These are phyloP conservation scores for Purpureocillium lavendulum DNA, from an alignment of 2,329 filamentous ascomycete genomes.

Conservation along the genomic window DNA sequence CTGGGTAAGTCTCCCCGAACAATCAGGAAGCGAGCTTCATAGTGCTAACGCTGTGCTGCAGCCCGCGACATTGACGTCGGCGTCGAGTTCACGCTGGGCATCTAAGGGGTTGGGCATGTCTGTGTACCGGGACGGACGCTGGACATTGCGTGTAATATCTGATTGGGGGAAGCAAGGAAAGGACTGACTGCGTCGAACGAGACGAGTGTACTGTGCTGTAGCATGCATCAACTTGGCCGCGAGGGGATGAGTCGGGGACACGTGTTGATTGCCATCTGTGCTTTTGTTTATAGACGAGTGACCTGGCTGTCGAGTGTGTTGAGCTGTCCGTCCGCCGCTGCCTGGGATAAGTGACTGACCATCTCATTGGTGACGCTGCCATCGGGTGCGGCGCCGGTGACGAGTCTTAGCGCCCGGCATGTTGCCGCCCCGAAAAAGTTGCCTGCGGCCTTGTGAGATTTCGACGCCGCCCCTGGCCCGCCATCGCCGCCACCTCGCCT, in stretches of 20 bases:
- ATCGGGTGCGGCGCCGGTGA: too few species aligned
- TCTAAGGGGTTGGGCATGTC: slow-evolving; percentile 39
- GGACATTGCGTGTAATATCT: slow-evolving; percentile 18
- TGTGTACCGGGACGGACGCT: slow-evolving; percentile 2
- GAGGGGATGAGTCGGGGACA: neutral
- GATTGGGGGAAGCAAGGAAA: slow-evolving; percentile 5
- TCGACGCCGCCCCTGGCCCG: too few species aligned
- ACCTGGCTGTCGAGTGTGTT: too few species aligned
- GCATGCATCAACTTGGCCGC: slow-evolving; percentile 1
- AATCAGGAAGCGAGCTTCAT: neutral
- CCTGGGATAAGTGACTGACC: too few species aligned
- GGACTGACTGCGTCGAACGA: too few species aligned
- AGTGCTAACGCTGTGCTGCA: slow-evolving; percentile 24
- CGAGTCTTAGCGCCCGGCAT: too few species aligned
- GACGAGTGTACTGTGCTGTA: slow-evolving; percentile 8
- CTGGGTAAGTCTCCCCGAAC: slow-evolving; percentile 57
- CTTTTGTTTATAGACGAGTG: too few species aligned
- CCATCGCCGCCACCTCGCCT: too few species aligned
- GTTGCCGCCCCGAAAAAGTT: too few species aligned
- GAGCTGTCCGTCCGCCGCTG: too few species aligned
- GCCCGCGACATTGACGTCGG: slow-evolving; percentile 95
- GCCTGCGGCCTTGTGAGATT: too few species aligned
- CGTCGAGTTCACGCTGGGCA: slow-evolving; percentile 90
- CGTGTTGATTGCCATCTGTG: slow-evolving; percentile 3
- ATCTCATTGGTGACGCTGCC: too few species aligned